Conservation (phyloP, 2,329 filamentous ascomycete species). For the Phyllosticta capitalensis region DNA sequence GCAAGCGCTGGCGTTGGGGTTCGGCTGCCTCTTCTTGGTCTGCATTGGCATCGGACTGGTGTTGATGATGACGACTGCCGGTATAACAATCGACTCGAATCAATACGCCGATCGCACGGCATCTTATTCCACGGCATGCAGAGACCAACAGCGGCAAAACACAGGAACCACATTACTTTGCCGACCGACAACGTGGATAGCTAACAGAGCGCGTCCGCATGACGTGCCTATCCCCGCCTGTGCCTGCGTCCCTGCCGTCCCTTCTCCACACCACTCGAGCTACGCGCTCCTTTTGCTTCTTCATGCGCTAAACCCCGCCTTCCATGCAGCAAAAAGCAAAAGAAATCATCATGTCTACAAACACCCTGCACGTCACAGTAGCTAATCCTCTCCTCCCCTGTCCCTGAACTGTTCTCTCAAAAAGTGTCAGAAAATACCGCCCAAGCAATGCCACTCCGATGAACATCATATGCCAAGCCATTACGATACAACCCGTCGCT, state of each 20-base stretch:
- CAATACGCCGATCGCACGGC: too few relatives aligned
- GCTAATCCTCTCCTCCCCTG: neutral
- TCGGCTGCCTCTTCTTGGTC: too few relatives aligned
- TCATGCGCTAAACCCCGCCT: neutral
- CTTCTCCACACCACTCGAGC: neutral
- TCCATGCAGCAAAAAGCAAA: neutral
- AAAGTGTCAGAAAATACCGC: neutral
- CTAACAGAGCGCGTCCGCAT: neutral
- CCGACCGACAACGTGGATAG: too few relatives aligned
- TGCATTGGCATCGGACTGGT: too few relatives aligned
- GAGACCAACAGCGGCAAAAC: too few relatives aligned
- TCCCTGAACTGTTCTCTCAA: neutral
- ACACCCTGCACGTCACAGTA: neutral
- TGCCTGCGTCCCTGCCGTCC: neutral
- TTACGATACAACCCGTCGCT: constrained; percentile 19
- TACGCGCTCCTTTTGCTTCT: neutral
- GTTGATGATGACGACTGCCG: neutral
- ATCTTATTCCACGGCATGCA: too few relatives aligned
- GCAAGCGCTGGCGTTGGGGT: too few relatives aligned
- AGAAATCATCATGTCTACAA: neutral
- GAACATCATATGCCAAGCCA: neutral
- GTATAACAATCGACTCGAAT: too few relatives aligned
- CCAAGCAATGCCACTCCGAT: neutral
- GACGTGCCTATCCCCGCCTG: neutral
- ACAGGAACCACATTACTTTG: too few relatives aligned